Conservation (phyloP, 192 early-diverging fungal species). For the Backusella liffmaniae region DNA sequence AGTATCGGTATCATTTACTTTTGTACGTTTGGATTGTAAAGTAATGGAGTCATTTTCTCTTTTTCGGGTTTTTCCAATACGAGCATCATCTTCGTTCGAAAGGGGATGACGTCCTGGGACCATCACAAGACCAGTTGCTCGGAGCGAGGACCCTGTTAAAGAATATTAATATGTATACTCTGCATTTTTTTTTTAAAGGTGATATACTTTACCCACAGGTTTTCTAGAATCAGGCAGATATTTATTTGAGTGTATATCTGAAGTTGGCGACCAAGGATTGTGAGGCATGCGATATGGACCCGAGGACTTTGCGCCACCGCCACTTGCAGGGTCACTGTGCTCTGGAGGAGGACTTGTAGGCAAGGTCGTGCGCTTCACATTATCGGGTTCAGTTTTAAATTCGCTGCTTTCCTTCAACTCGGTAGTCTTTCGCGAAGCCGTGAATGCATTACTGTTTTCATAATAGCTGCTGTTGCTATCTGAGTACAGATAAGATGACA, state of each 20-base stretch:
- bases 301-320: not conserved
- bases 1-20: slow-evolving; percentile 3
- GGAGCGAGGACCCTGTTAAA: not conserved
- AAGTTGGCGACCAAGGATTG: not conserved
- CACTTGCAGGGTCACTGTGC: not conserved
- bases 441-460: not conserved
- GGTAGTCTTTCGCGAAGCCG: not conserved
- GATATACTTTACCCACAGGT: not conserved
- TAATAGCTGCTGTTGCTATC: not conserved
- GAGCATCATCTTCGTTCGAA: not conserved
- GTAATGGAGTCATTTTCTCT: not conserved
- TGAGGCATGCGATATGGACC: not conserved
- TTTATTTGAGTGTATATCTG: not conserved
- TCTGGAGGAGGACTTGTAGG: slow-evolving; percentile 22
- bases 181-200: not conserved
- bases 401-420: not conserved
- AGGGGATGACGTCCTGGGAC: slow-evolving; percentile 10
- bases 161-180: not conserved
- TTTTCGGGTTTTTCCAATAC: not conserved
- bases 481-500: not conserved
- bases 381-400: not conserved
- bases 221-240: not conserved
- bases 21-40: slow-evolving; percentile 1
- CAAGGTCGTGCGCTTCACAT: slow-evolving; percentile 4
- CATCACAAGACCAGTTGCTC: slow-evolving; percentile 10